Evolutionary conservation across 768 basidiomycete genomes (phyloP), one percentile per base, ranked within the genome.

Genomic region (Punctularia strigosozonata): DNA sequence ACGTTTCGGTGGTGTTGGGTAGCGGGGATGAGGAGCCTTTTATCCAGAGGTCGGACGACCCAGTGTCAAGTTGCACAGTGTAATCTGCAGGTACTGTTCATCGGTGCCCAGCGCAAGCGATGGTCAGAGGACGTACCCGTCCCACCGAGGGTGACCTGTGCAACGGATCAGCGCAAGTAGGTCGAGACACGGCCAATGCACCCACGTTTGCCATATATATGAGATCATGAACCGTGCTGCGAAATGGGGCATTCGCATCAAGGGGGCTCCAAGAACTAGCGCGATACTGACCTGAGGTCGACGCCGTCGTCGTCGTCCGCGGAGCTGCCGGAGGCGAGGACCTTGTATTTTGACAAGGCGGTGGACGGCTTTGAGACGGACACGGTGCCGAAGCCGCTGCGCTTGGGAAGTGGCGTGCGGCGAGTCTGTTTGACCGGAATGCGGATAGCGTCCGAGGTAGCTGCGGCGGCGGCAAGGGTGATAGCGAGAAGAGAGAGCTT

Each of bases 31-130:
- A 52, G 23, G 60, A 43, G 17, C 69, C 68, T 44, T 71, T 61
- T 37, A 84, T 66, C 77, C 85, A 88, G 22, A 90, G 66, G 58
- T 90, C 87, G 45, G 73, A 81, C 7, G 85, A 88, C 44, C 87
- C 87, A 2, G 85, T 87, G 58, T 90, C 87, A 35, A 90, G 62
- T 55, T 90, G 87, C 12, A 87, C 72, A 36, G 69, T 60, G 55
- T 80, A 84, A 13, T 65, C 85, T 88, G 45, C 1, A 33, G 20
- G 13, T 19, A 22, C 5, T 28, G 36, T 47, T 7, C 10, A 25
- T 13, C 23, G 31, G 24, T 10, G 31, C 31, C 31, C n/a, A n/a
- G 31, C 45, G 40, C 23, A 41, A 46, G 31, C 21, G 37, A 22
- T 18, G 37, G 14, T n/a, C 18, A 37, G 38, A 24, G 20, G 36